These are phyloP conservation scores for Parasitella parasitica DNA, from an alignment of 371 early-diverging fungal species.

Conservation along the genomic window DNA sequence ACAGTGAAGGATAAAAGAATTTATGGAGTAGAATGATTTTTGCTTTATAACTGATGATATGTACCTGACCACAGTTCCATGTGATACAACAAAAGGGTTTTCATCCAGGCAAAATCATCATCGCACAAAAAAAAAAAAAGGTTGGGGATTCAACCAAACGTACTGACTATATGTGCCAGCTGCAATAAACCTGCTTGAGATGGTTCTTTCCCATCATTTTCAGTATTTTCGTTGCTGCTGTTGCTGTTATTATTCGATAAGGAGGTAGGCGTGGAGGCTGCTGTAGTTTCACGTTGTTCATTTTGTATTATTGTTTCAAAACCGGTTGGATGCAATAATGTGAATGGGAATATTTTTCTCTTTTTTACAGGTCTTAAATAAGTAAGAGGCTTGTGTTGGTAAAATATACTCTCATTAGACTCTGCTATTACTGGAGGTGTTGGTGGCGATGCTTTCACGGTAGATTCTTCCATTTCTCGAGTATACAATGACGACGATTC, in stretches of 20 bases:
- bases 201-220: conserved; percentile 2
- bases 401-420: conserved; percentile 2
- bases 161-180: conserved; percentile 43
- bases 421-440: background rate
- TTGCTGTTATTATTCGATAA: background rate
- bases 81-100: conserved; percentile 5
- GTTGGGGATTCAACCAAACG: conserved; percentile 38
- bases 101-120: background rate
- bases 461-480: background rate
- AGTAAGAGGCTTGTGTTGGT: conserved; percentile 15
- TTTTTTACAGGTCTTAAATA: background rate
- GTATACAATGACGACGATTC: background rate
- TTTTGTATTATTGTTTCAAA: background rate
- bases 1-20: background rate
- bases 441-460: background rate
- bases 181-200: conserved; percentile 26
- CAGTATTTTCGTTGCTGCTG: background rate
- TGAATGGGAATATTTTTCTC: conserved; percentile 9
- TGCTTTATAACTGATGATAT: background rate
- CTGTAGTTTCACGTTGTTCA: background rate
- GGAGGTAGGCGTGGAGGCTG: background rate
- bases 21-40: background rate
- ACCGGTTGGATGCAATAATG: conserved; percentile 18
- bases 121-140: conserved; percentile 3
- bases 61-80: too few species aligned